These are phyloP conservation scores for Metschnikowia santaceciliae DNA, from an alignment of 805 yeast genomes.

Conservation along the genomic window DNA sequence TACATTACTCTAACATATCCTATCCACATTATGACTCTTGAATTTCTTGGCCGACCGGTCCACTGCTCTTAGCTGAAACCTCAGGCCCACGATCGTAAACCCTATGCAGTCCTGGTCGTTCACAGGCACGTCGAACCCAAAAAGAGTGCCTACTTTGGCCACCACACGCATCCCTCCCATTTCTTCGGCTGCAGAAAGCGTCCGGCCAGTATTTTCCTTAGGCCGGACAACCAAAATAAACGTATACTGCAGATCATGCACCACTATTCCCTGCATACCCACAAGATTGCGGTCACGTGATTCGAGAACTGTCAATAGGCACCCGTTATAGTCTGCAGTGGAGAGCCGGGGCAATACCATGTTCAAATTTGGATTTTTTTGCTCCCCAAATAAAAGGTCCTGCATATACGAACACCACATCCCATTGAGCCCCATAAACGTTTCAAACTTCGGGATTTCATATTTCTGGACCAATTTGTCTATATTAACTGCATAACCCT, in stretches of 20 bases:
- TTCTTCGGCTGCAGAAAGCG: constrained; percentile 24
- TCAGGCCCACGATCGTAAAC: constrained; percentile 72
- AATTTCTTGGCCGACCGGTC: constrained; percentile 85
- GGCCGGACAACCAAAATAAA: constrained; percentile 57
- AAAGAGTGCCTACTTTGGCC: constrained; percentile 64
- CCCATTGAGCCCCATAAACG: constrained; percentile 51
- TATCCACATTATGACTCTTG: constrained; percentile 73
- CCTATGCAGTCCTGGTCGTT: constrained; percentile 39
- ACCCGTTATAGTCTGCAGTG: constrained; percentile 79
- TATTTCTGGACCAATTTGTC: constrained; percentile 21
- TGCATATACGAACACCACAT: constrained; percentile 72
- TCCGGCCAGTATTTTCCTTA: constrained; percentile 26
- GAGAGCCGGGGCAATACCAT: constrained; percentile 54
- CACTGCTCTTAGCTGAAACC: constrained; percentile 68
- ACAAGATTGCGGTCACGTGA: constrained; percentile 54
- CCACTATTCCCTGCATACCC: constrained; percentile 69
- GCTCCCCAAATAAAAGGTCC: constrained; percentile 46
- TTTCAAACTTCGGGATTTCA: constrained; percentile 42
- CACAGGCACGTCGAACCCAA: constrained; percentile 45
- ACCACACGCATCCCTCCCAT: constrained; percentile 66
- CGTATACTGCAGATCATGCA: constrained; percentile 78
- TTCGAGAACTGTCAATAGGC: constrained; percentile 54
- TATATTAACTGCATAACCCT: constrained; percentile 19
- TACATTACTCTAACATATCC: constrained; percentile 17
- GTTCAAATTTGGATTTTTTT: constrained; percentile 22